Base-by-base conservation (phyloP, 805 yeast genomes). In the Pichia kluyveri region DNA sequence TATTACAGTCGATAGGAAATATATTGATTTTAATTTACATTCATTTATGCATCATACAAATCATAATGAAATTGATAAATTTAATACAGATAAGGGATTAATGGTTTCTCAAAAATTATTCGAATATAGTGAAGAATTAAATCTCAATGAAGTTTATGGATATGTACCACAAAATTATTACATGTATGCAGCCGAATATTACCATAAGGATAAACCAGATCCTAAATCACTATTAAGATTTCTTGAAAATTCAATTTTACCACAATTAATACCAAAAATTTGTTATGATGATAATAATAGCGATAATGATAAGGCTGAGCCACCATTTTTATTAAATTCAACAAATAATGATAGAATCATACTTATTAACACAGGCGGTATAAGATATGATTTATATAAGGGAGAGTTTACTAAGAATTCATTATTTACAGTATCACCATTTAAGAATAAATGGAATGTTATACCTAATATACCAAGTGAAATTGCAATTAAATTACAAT, bases 391-490 rank as follows among this genome's bases (percentile, higher is more conserved):
- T 63, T 66, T 90, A 42, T 84, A 83, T 67, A 77, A 81, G 60
- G 98, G 97, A 0, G 81, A 83, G 1, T 90, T 83, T 61, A 89
- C 96, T 0, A 68, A 69, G 41, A 95, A 89, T 62, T 73, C 91
- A 0, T 84, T 84, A 55, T 91, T 73, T 60, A 86, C 84, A 41
- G 86, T 91, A 0, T 81, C 95, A 0, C 97, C 98, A 0, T 90
- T 88, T 65, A 72, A 77, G 46, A 88, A 89, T 59, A 73, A 73
- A 39, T 91, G 97, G 97, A 76, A 72, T 32, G 78, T 74, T 44
- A 62, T 90, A 14, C 68, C 73, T 1, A 68, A 73, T 7, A 62
- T 90, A 2, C 86, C 93, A 0, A 69, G 72, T 46, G 51, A 64
- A 2, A 58, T 81, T 5, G 96, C 95, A 0, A 51, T 68, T 8